Evolutionary conservation across 345 rosid species (phyloP), one percentile per base, ranked within the genome.

Genomic region (Euphorbia pulcherrima): DNA sequence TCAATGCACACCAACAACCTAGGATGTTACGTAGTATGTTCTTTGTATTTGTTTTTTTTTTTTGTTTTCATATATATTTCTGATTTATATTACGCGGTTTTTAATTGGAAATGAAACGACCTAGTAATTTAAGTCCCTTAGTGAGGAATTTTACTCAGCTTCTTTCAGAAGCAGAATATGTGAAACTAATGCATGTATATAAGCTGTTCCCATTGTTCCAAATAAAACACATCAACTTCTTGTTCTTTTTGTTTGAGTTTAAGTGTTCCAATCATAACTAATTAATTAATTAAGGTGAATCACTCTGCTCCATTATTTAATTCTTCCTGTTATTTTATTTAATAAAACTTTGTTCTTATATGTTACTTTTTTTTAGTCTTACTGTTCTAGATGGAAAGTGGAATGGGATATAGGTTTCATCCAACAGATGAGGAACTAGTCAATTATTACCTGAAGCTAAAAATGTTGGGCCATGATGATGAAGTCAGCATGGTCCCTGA

Each of bases 341-440:
- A n/a, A n/a, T 39, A 39, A 39, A 39, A 39, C 44, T 39, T 39
- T 10, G 5, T 39, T 10, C 10, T 39, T 5, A 4, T 39, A 5
- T 39, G 10, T 10, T 39, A 8, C 47, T 41, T 16, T 1, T 39
- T 41, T 44, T 44, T 16, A 44, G 18, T 44, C 16, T 12, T 12
- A 44, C 2, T 14, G 17, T 44, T 44, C 50, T 12, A 44, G 1
- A 44, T 44, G 50, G 50, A 7, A 44, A 1, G 16, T 44, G 1
- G 18, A 40, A 60, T 12, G 40, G 65, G 65, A 12, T 62, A 62
- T 7, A 11, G 67, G 46, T 63, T 63, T 8, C 67, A 63, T 46
- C 67, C 67, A 2, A 63, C 54, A 14, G 67, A 63, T 27, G 39
- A n/a, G 8, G 67, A 63, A 46, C 11, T 63, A 39, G 55, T 63